These are phyloP conservation scores for Thermothelomyces thermophilus DNA, from an alignment of 2,329 filamentous ascomycete genomes.

Conservation along the genomic window DNA sequence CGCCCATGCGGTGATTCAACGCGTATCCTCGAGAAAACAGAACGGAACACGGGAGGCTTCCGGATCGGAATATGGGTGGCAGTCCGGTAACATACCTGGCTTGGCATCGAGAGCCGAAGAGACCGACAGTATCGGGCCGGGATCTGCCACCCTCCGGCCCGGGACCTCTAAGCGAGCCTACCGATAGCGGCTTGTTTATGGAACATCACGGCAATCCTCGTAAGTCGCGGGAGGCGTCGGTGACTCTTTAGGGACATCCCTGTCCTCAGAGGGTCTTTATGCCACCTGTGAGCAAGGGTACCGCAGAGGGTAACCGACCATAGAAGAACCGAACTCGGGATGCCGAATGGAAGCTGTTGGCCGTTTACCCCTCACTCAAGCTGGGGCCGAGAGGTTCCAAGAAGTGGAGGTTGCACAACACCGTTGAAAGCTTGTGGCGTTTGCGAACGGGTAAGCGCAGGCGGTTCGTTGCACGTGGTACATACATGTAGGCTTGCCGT, in stretches of 20 bases:
- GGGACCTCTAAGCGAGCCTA: not conserved
- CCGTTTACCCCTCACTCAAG: slow-evolving; percentile 15
- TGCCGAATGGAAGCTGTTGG: slow-evolving; percentile 14
- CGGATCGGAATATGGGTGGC: no score
- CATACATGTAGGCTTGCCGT: slow-evolving; percentile 5
- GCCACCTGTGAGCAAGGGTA: not conserved
- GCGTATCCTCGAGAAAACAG: no score
- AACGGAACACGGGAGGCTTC: no score
- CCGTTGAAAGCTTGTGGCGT: slow-evolving; percentile 13
- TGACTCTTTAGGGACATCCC: not conserved
- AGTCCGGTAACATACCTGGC: not conserved
- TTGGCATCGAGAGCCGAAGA: not conserved
- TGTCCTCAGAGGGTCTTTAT: not conserved
- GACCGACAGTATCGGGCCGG: not conserved
- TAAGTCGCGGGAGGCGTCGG: not conserved
- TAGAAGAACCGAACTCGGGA: slow-evolving; percentile 22
- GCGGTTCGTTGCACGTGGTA: slow-evolving; percentile 23
- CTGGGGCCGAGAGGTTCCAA: slow-evolving; percentile 12
- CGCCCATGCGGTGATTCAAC: no score
- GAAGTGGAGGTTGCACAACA: slow-evolving; percentile 18
- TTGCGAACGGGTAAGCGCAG: slow-evolving; percentile 23
- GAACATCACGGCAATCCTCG: not conserved
- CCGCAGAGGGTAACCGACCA: not conserved
- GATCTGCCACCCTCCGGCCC: not conserved
- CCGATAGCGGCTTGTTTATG: not conserved